Evolutionary conservation across 352 stramenopile species (phyloP), one percentile per base, ranked within the genome.

Genomic region (Globisporangium apiculatum): DNA sequence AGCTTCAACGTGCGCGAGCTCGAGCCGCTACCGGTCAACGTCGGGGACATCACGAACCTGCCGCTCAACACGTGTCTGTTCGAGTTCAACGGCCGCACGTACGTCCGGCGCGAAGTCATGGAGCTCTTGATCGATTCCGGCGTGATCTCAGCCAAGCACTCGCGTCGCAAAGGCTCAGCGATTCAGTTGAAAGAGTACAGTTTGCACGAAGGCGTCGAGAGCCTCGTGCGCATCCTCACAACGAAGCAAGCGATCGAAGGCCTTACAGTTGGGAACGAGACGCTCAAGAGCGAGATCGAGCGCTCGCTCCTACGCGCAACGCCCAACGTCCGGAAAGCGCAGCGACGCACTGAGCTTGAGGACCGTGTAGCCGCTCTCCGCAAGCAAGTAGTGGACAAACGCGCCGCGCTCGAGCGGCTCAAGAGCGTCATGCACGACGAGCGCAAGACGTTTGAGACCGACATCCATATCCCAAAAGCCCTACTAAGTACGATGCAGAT

Each of bases 21-120:
- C 3, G 79, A 89, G 58, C 74, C 76, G 52, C 69, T 92, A 17
- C 82, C 82, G 3, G 71, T 87, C 51, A 58, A 54, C 4, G 57
- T 92, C 6, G 64, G 75, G 7, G 82, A 92, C 46, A 63, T 89
- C 51, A 66, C 68, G 24, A 92, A 86, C 48, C 60, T 92, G 40
- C 82, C 82, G n/a, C 58, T 92, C 51, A 92, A 92, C 52, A 90
- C 82, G 54, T 90, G 79, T 55, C 67, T 92, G 10, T 86, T 92
- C 12, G 82, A 92, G 63, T 89, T 92, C 56, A 75, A 72, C 18
- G 73, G 76, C 10, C 70, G 82, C 31, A 68, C 62, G 35, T 90
- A 86, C 57, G 79, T 92, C 47, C 76, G 87, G 42, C 79, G 78
- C 47, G 79, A 88, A 45, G 70, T 89, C 52, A 63, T 86, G 50